phyloP scores from a whole-genome alignment of 352 stramenopile species.

The Phytophthora crassamura region DNA sequence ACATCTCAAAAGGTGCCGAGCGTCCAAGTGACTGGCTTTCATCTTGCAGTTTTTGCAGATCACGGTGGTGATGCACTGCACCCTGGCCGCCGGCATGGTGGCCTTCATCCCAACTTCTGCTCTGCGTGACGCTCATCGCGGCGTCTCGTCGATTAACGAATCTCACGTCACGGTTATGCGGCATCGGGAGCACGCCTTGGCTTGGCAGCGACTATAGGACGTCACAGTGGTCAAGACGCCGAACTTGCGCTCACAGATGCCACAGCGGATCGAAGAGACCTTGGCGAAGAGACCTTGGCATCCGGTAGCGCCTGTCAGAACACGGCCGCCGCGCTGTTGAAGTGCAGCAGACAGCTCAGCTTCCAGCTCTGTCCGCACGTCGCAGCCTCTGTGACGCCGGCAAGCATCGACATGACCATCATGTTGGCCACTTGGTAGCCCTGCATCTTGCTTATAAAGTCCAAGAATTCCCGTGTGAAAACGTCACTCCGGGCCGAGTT shows the following conservation, averaged over 20 bases:
- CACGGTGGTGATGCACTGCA: conserved; percentile 34
- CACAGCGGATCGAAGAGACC: conserved; percentile 37
- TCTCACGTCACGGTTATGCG: conserved; percentile 40
- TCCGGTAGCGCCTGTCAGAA: conserved; percentile 25
- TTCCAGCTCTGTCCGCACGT: conserved; percentile 69
- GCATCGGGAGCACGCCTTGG: conserved; percentile 46
- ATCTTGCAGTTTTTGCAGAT: conserved; percentile 72
- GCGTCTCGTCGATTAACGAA: conserved; percentile 28
- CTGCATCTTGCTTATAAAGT: conserved; percentile 38
- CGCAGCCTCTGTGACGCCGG: conserved; percentile 40
- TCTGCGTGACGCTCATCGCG: conserved; percentile 2
- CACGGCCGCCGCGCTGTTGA: conserved; percentile 18
- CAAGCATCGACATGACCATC: conserved; percentile 27
- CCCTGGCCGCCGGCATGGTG: conserved; percentile 9
- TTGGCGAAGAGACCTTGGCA: conserved; percentile 5
- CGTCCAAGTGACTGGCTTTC: conserved; percentile 31
- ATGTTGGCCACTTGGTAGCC: conserved; percentile 35
- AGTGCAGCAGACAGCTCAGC: conserved; percentile 48
- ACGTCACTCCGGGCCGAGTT: conserved; percentile 22
- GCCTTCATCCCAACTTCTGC: conserved; percentile 28
- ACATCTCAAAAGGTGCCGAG: no score
- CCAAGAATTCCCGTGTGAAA: conserved; percentile 27
- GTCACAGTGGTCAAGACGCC: conserved; percentile 37
- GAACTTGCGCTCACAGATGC: conserved; percentile 48
- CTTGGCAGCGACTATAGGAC: conserved; percentile 43